Evolutionary conservation across 2,329 filamentous ascomycete genomes (phyloP).

Genomic region (Chaetomium olivaceum): DNA sequence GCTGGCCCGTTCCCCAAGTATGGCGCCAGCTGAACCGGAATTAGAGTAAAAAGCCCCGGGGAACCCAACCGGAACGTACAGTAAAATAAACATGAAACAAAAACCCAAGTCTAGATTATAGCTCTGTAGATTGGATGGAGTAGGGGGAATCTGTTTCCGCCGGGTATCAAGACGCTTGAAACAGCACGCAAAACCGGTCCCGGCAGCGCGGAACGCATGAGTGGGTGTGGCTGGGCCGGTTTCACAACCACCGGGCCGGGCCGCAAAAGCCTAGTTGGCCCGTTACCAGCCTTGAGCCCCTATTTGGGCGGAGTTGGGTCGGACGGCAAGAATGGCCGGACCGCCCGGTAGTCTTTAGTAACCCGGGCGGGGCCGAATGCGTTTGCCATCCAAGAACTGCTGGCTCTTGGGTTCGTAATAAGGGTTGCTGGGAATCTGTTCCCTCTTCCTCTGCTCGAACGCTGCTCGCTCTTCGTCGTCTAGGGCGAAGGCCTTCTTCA

Average conservation of each 20-base stretch:
- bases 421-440: conserved; percentile 46
- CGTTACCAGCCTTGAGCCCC: not conserved
- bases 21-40: not conserved
- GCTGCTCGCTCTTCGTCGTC: conserved; percentile 63
- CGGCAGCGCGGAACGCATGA: conserved; percentile 13
- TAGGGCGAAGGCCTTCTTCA: conserved; percentile 67
- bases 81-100: not conserved
- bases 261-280: not conserved
- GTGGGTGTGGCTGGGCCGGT: not conserved
- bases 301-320: not conserved
- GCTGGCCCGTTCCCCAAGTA: not conserved
- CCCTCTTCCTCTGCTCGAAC: conserved; percentile 57
- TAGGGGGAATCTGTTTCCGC: not conserved
- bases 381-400: conserved; percentile 58
- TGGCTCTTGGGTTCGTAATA: conserved; percentile 55
- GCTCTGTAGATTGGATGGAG: not conserved
- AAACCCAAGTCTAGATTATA: not conserved
- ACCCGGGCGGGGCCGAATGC: conserved; percentile 39
- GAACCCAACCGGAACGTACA: not conserved
- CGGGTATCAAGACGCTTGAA: conserved; percentile 20
- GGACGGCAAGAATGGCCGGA: not conserved
- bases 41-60: not conserved
- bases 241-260: conserved; percentile 14
- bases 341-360: not conserved
- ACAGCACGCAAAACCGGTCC: conserved; percentile 10